phyloP scores from a whole-genome alignment of 2,329 filamentous ascomycete species.

The Aspergillus sergii region DNA sequence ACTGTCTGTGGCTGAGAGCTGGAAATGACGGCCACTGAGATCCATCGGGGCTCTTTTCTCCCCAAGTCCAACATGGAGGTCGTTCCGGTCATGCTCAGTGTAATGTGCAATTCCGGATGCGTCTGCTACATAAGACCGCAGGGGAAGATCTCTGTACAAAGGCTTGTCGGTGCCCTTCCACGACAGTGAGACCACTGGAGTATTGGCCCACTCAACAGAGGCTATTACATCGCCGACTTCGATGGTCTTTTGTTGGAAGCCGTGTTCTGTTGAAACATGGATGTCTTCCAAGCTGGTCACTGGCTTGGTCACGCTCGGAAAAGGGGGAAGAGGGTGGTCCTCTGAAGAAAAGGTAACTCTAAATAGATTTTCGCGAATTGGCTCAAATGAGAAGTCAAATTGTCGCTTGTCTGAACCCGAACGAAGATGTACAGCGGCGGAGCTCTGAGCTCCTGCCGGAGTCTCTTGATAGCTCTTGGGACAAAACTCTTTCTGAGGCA shows the following conservation, averaged over 20 bases:
- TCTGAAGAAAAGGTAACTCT: slow-evolving; percentile 67
- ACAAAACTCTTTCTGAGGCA: slow-evolving; percentile 55
- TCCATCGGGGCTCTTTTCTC: slow-evolving; percentile 76
- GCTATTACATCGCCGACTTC: slow-evolving; percentile 55
- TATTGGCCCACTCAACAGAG: slow-evolving; percentile 60
- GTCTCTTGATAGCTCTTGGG: slow-evolving; percentile 40
- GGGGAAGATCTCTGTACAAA: slow-evolving; percentile 64
- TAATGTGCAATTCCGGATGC: slow-evolving; percentile 66
- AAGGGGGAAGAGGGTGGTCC: slow-evolving; percentile 65
- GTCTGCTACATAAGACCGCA: slow-evolving; percentile 68
- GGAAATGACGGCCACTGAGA: slow-evolving; percentile 66
- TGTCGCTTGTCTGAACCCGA: slow-evolving; percentile 43
- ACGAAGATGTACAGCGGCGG: slow-evolving; percentile 44
- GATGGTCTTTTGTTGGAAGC: slow-evolving; percentile 46
- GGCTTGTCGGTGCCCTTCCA: slow-evolving; percentile 54
- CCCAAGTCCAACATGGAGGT: slow-evolving; percentile 69
- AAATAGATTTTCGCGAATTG: slow-evolving; percentile 65
- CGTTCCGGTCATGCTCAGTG: slow-evolving; percentile 62
- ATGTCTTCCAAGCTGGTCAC: slow-evolving; percentile 37
- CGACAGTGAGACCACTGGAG: slow-evolving; percentile 61
- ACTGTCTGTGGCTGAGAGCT: slow-evolving; percentile 69
- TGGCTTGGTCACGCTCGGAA: slow-evolving; percentile 60
- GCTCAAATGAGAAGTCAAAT: slow-evolving; percentile 65
- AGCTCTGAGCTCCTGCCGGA: slow-evolving; percentile 21
- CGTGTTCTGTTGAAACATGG: slow-evolving; percentile 35